phyloP scores from a whole-genome alignment of 1,284 basidiomycete genomes.

The Agroathelia rolfsii region DNA sequence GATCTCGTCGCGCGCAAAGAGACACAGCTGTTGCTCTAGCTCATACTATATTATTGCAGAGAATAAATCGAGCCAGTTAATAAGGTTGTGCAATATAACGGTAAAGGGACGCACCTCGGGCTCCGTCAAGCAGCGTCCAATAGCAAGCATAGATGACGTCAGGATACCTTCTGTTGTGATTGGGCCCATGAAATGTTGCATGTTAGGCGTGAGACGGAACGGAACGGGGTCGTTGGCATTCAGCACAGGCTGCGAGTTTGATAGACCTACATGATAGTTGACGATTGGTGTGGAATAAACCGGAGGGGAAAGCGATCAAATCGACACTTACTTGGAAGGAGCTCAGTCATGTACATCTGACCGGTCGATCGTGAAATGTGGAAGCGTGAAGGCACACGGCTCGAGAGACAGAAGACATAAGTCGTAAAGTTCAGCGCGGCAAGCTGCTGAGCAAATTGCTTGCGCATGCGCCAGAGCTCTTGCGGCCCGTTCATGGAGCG shows the following conservation, averaged over 20 bases:
- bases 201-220: conserved; percentile 94
- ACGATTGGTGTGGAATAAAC: neutral
- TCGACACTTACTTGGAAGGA: conserved; percentile 64
- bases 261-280: conserved; percentile 26
- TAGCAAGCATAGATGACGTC: conserved; percentile 81
- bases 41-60: conserved; percentile 54
- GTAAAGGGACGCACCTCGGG: conserved; percentile 64
- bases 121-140: conserved; percentile 83
- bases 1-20: conserved; percentile 93
- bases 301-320: conserved; percentile 5
- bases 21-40: conserved; percentile 78
- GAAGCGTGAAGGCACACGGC: conserved; percentile 80
- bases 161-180: conserved; percentile 87
- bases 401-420: conserved; percentile 79
- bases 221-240: conserved; percentile 82
- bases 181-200: conserved; percentile 89
- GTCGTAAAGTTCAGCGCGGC: conserved; percentile 91
- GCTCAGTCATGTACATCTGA: conserved; percentile 83
- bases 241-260: conserved; percentile 53
- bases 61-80: conserved; percentile 5
- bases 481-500: conserved; percentile 77
- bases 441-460: conserved; percentile 90
- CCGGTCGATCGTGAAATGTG: conserved; percentile 86
- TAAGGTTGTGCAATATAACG: conserved; percentile 4
- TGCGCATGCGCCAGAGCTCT: conserved; percentile 95